Percentiles rank a stretch among this genome's conserved stretches.
phyloP scores from a whole-genome alignment of 1,284 basidiomycete genomes.

The Leccinum subrobustum region DNA sequence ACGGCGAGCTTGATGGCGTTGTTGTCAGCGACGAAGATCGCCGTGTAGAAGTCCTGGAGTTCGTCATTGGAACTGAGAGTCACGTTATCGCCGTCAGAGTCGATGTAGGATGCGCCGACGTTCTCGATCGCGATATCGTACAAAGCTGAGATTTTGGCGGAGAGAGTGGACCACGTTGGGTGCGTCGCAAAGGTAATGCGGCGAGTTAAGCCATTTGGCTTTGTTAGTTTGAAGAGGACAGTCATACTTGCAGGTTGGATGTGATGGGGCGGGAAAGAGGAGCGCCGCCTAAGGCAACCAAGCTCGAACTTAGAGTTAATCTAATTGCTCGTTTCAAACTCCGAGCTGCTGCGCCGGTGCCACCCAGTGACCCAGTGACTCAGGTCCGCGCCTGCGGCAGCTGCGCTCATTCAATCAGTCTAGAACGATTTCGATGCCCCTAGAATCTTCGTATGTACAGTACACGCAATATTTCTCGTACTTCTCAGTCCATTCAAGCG shows the following conservation, averaged over 20 bases:
- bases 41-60: conserved; percentile 41
- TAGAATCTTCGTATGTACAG: not conserved
- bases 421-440: not conserved
- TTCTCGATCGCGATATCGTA: conserved; percentile 56
- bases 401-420: not conserved
- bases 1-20: conserved; percentile 56
- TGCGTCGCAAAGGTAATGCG: conserved; percentile 50
- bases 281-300: not conserved
- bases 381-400: conserved; percentile 3
- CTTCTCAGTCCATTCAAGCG: conserved; percentile 42
- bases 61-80: conserved; percentile 71
- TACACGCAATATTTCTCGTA: conserved; percentile 1
- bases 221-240: conserved; percentile 55
- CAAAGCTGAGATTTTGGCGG: conserved; percentile 51
- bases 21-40: conserved; percentile 5
- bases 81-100: conserved; percentile 67
- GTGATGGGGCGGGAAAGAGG: conserved; percentile 11
- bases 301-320: conserved; percentile 7
- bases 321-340: conserved; percentile 39
- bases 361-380: not conserved
- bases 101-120: conserved; percentile 66
- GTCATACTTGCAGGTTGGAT: conserved; percentile 37
- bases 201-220: conserved; percentile 51
- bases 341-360: conserved; percentile 36
- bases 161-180: conserved; percentile 57